Evolutionary conservation across 2,329 filamentous ascomycete species (phyloP), one percentile per base, ranked within the genome.

Genomic region (Neopestalotiopsis rosae): DNA sequence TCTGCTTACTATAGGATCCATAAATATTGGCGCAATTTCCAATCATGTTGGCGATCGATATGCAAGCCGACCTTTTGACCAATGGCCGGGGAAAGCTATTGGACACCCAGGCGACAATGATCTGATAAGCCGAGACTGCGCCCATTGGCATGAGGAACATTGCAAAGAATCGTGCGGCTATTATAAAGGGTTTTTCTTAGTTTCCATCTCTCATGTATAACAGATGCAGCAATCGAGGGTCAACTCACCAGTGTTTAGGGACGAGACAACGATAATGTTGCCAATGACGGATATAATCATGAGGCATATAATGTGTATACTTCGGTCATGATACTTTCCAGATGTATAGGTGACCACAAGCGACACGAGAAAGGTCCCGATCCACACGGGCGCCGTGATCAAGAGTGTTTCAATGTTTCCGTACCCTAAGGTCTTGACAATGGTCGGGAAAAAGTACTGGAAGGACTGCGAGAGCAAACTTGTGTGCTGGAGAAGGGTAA

Each of bases 11-110:
- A 74, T 86, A 86, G 5, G 79, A 79, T 52, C 76, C 80, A 64
- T 86, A 86, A 52, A 86, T 84, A 63, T 79, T 83, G 0, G 83
- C 83, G 9, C 79, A 87, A 76, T 91, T 92, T 0, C 91, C 91
- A 57, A 93, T 82, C 72, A 91, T 80, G 74, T 92, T 92, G 62
- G 90, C 81, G n/a, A 93, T 84, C 9, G 90, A 88, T 65, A 93
- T 90, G 4, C 86, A 86, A 1, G 87, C 87, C 4, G 91, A 91
- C 1, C 91, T 86, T 62, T 91, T 89, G 2, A 90, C 91, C 2
- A 91, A 78, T 1, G 92, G 90, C 78, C 91, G 92, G 0, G 91
- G 91, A 45, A 94, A 86, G 9, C 92, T 90, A 71, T 93, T 92
- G 3, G 89, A 88, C 42, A 94, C 89, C 73, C 87, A 88, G 0